Conservation (phyloP, 345 rosid species). For the Citrus mangshanensis region DNA sequence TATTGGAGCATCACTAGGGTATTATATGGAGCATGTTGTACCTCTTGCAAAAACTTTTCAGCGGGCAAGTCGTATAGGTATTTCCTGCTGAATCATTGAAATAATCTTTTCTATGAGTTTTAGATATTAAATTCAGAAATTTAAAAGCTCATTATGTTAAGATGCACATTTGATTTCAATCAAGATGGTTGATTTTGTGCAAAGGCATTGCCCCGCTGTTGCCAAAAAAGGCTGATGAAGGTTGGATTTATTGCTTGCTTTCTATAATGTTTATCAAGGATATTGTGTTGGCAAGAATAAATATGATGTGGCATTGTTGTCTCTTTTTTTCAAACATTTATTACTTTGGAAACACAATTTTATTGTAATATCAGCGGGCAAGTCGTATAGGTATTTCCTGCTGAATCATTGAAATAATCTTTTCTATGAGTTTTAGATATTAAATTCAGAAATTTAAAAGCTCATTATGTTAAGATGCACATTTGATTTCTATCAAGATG, state of each 20-base stretch:
- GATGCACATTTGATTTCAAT: neutral
- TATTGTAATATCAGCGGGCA: constrained; percentile 25
- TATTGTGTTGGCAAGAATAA: neutral
- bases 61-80: constrained; percentile 65
- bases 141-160: neutral
- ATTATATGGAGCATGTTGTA: constrained; percentile 74
- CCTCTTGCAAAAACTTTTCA: constrained; percentile 75
- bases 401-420: neutral
- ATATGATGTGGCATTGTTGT: neutral
- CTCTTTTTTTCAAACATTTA: neutral
- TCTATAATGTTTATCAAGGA: neutral
- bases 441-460: neutral
- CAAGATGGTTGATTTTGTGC: neutral
- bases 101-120: neutral
- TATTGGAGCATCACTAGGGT: constrained; percentile 69
- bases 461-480: neutral
- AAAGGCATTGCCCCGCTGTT: neutral
- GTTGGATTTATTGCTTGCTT: neutral
- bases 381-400: constrained; percentile 56
- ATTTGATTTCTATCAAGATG: neutral
- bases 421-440: neutral
- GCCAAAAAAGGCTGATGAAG: neutral
- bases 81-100: constrained; percentile 10
- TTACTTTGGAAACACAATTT: neutral
- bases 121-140: constrained; percentile 1